These are phyloP conservation scores for Nicotiana noctiflora DNA, from an alignment of 257 asterid species.

Conservation along the genomic window DNA sequence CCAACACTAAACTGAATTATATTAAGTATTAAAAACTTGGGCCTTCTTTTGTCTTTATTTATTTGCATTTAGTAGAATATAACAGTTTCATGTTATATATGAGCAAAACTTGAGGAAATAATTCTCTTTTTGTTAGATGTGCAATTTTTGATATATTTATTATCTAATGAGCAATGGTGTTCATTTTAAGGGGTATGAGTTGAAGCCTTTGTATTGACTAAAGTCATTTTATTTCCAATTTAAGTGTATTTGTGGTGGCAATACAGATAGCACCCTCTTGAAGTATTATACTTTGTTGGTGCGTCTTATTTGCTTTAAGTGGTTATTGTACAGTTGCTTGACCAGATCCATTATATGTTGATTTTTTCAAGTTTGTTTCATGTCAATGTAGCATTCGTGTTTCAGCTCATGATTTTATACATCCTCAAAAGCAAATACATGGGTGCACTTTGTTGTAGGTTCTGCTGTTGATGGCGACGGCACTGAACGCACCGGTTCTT, in stretches of 20 bases:
- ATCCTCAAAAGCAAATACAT: neutral
- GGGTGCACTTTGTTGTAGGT: constrained; percentile 49
- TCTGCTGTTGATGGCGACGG: constrained; percentile 94
- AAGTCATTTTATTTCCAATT: neutral
- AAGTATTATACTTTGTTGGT: neutral
- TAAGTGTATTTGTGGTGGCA: neutral
- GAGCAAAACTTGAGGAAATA: neutral
- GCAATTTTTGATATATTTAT: neutral
- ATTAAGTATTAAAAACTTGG: neutral
- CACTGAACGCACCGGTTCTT: constrained; percentile 52
- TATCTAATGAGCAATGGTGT: neutral
- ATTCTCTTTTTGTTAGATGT: neutral
- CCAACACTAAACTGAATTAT: neutral
- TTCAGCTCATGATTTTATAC: neutral
- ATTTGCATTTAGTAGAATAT: neutral
- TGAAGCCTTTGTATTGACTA: neutral
- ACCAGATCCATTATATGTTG: neutral
- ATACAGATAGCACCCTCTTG: neutral
- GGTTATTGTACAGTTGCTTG: neutral
- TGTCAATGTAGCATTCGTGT: neutral
- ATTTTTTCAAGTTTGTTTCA: neutral
- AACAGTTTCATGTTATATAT: neutral
- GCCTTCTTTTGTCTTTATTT: neutral
- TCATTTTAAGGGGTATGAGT: neutral
- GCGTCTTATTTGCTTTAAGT: neutral